Percentiles rank a stretch among this genome's conserved stretches.
Evolutionary conservation across 2,329 filamentous ascomycete species (phyloP).

Genomic region (Coleophoma cylindrospora): DNA sequence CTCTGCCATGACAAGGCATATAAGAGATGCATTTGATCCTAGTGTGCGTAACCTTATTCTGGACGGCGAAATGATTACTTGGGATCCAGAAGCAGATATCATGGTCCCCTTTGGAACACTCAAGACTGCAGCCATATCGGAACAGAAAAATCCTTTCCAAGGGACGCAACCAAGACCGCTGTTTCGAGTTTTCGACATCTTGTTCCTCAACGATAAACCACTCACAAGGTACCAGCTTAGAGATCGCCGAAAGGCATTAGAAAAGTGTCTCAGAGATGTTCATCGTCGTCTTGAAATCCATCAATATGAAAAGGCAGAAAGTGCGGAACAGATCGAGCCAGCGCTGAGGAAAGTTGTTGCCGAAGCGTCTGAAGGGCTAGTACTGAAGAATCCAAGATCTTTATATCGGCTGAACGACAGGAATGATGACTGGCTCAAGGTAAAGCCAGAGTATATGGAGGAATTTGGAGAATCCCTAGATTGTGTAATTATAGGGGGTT

Average conservation of each 20-base stretch:
- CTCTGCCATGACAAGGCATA: slow-evolving; percentile 73
- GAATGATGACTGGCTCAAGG: slow-evolving; percentile 96
- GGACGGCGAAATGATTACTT: slow-evolving; percentile 98
- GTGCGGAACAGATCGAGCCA: slow-evolving; percentile 70
- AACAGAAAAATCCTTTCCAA: slow-evolving; percentile 68
- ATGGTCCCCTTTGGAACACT: slow-evolving; percentile 88
- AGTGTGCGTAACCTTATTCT: slow-evolving; percentile 83
- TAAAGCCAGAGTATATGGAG: slow-evolving; percentile 97
- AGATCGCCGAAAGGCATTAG: slow-evolving; percentile 72
- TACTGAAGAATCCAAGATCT: slow-evolving; percentile 89
- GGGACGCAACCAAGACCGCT: slow-evolving; percentile 63
- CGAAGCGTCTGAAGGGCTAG: slow-evolving; percentile 82
- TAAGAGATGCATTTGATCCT: slow-evolving; percentile 70
- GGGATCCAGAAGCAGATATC: slow-evolving; percentile 81
- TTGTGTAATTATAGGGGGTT: slow-evolving; percentile 83
- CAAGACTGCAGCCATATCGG: slow-evolving; percentile 81
- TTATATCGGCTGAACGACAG: slow-evolving; percentile 83
- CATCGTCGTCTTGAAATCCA: slow-evolving; percentile 81
- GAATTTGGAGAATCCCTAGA: slow-evolving; percentile 94
- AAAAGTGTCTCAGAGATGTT: slow-evolving; percentile 63
- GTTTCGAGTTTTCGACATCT: slow-evolving; percentile 84
- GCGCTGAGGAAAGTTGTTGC: slow-evolving; percentile 78
- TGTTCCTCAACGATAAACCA: slow-evolving; percentile 78
- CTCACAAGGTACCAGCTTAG: slow-evolving; percentile 79
- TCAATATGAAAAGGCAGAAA: slow-evolving; percentile 59